Base-by-base conservation (phyloP, 1,284 basidiomycete species). In the Vanrija pseudolonga region DNA sequence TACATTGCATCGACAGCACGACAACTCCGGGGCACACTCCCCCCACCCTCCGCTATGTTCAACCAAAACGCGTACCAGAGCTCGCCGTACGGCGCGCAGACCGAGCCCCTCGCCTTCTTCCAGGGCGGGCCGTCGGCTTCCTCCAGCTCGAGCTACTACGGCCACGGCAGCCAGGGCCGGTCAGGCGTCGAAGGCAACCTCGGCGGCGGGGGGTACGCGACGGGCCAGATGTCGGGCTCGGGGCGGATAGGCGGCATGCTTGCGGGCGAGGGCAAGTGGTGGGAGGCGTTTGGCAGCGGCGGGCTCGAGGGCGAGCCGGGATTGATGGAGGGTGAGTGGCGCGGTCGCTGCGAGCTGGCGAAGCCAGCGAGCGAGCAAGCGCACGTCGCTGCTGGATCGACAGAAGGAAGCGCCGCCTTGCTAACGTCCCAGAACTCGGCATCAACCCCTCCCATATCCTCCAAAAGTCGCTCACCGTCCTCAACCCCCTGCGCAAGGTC, bases 391-490 rank as follows among this genome's bases (percentile, higher is more conserved):
- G n/a, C n/a, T n/a, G n/a, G n/a, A n/a, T n/a, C n/a, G n/a, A n/a
- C n/a, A 26, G 26, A 11, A 26, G 26, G 3, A 6, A 7, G 14
- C 38, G 19, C 39, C 40, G 23, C 12, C 19, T n/a, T n/a, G 22
- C 23, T 17, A 11, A 36, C 18, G 18, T 6, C 18, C 9, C 67
- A 97, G 95, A 98, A 76, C 85, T 99, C 24, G 96, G 95, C 44
- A 94, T 99, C 76, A 98, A 98, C 77, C 93, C 98, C 66, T 84
- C 86, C 39, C 96, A 99, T 76, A 97, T 98, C 74, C 83, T 89
- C 45, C 86, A 86, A 57, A 98, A 98, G 80, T 90, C 92, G 15
- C 78, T 95, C 76, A 92, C 96, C 0, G 96, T 98, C 4, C 84
- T 99, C 54, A 98, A 98, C 68, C 96, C 96, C 1, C 78, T 98